Percentiles rank a stretch among this genome's conserved stretches.
Conservation (phyloP, 306 rosid species). For the Arachis stenosperma region DNA sequence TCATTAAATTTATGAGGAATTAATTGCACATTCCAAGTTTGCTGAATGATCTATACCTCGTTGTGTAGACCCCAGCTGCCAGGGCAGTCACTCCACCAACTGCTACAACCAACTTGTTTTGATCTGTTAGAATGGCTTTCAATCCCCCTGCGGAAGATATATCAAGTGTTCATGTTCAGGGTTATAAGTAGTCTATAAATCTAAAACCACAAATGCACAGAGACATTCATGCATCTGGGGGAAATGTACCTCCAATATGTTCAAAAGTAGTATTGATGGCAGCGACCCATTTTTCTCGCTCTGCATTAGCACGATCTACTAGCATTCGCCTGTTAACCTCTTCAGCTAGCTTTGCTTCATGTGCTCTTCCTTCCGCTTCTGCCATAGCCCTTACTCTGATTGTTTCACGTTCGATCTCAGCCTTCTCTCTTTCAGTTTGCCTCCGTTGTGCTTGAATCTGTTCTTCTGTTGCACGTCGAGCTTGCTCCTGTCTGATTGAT, state of each 20-base stretch:
- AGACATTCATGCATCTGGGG: constrained; percentile 3
- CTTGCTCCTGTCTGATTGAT: constrained; percentile 90
- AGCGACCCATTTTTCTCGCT: constrained; percentile 94
- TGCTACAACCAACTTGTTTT: constrained; percentile 92
- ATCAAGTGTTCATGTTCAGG: neutral
- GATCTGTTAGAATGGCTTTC: constrained; percentile 92
- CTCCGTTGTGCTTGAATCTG: constrained; percentile 92
- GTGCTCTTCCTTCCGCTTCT: constrained; percentile 96
- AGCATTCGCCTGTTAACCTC: constrained; percentile 87
- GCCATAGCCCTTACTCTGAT: constrained; percentile 87
- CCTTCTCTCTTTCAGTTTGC: constrained; percentile 89
- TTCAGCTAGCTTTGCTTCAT: constrained; percentile 85
- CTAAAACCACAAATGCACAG: constrained; percentile 8
- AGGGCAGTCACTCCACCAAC: constrained; percentile 98
- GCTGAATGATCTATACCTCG: constrained; percentile 60
- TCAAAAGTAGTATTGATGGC: constrained; percentile 97
- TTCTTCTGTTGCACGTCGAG: constrained; percentile 90
- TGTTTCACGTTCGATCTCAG: constrained; percentile 95
- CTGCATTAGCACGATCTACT: constrained; percentile 84
- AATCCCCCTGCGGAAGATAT: constrained; percentile 79
- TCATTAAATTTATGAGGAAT: neutral
- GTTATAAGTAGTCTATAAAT: neutral
- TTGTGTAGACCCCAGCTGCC: constrained; percentile 96
- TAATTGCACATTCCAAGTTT: constrained; percentile 14
- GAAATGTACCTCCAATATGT: constrained; percentile 88